Evolutionary conservation across 495 filamentous ascomycete species (phyloP).

Genomic region (Aspergillus taichungensis): DNA sequence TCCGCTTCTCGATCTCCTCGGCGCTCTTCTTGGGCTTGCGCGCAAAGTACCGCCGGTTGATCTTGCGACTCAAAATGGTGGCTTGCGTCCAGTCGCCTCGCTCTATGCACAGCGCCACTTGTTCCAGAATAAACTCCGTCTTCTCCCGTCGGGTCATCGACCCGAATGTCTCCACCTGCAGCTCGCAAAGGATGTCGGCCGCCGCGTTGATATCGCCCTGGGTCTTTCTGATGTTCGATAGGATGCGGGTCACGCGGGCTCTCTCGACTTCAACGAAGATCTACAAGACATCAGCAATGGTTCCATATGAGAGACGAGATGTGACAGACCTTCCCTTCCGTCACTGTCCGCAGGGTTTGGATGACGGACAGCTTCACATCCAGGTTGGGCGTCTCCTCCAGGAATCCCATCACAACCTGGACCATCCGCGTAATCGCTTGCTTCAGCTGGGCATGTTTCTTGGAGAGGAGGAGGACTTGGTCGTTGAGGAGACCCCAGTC

Average conservation of each 20-base stretch:
- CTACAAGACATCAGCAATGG: conserved; percentile 27
- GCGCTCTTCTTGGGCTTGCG: conserved; percentile 82
- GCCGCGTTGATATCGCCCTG: conserved; percentile 88
- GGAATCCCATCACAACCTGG: conserved; percentile 85
- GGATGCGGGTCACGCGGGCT: conserved; percentile 85
- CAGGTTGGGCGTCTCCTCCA: conserved; percentile 68
- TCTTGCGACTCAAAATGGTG: conserved; percentile 88
- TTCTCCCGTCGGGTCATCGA: conserved; percentile 97
- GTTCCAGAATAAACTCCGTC: conserved; percentile 94
- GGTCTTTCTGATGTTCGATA: conserved; percentile 92
- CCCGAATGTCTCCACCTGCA: conserved; percentile 97
- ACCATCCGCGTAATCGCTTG: conserved; percentile 99
- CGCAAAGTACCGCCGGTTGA: conserved; percentile 84
- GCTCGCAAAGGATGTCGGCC: conserved; percentile 87
- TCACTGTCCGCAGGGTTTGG: conserved; percentile 90
- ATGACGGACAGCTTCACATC: conserved; percentile 89
- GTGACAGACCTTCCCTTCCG: conserved; percentile 77
- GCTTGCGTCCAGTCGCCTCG: conserved; percentile 94
- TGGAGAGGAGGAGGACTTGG: conserved; percentile 88
- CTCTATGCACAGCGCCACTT: conserved; percentile 92
- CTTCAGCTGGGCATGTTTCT: conserved; percentile 99
- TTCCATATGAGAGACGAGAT: neutral
- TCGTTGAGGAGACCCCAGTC: conserved; percentile 94
- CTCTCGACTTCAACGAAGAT: conserved; percentile 99
- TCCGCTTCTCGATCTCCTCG: conserved; percentile 81